Conservation (phyloP, 192 early-diverging fungal genomes). For the Mortierella claussenii region DNA sequence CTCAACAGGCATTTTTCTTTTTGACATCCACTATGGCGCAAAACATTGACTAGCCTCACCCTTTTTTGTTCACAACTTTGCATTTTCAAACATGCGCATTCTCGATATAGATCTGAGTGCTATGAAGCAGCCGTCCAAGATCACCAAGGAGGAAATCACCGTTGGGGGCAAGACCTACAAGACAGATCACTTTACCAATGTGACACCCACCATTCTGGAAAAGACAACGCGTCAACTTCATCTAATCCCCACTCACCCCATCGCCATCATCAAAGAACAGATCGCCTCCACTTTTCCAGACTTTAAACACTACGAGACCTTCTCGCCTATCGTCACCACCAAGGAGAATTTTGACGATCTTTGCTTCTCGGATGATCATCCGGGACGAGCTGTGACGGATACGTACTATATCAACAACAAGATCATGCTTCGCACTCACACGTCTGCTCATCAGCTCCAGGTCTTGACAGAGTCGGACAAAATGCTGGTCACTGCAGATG, state of each 20-base stretch:
- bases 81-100: no score
- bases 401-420: slow-evolving; percentile 92
- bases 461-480: slow-evolving; percentile 74
- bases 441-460: slow-evolving; percentile 93
- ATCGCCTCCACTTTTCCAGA: slow-evolving; percentile 82
- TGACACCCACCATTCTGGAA: slow-evolving; percentile 76
- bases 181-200: slow-evolving; percentile 81
- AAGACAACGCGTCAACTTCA: slow-evolving; percentile 84
- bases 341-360: slow-evolving; percentile 94
- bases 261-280: slow-evolving; percentile 83
- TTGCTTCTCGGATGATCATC: slow-evolving; percentile 84
- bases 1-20: no score
- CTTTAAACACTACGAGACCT: slow-evolving; percentile 68
- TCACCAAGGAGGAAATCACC: slow-evolving; percentile 32
- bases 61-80: no score
- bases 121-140: slow-evolving; percentile 30
- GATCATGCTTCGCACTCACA: slow-evolving; percentile 89
- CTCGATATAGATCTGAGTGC: slow-evolving; percentile 2
- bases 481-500: slow-evolving; percentile 95
- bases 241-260: slow-evolving; percentile 82
- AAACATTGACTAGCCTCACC: no score
- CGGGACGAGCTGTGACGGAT: slow-evolving; percentile 82
- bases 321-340: slow-evolving; percentile 87
- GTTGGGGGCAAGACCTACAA: slow-evolving; percentile 56
- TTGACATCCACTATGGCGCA: no score